phyloP scores from a whole-genome alignment of 768 basidiomycete species.

The Amanita rimosa region DNA sequence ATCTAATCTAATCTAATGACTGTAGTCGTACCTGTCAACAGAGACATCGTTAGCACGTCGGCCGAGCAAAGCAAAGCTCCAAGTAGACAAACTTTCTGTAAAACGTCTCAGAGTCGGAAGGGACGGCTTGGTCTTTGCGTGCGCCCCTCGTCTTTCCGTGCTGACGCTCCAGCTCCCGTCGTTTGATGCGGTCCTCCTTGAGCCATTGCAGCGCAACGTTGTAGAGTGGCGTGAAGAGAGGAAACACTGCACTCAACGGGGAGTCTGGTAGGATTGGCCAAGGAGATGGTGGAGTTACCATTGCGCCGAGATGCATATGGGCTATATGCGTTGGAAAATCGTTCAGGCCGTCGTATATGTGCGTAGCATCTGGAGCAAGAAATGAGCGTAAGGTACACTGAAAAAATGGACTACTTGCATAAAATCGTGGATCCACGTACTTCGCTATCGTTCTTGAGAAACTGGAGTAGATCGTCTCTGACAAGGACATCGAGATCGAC shows the following conservation, averaged over 20 bases:
- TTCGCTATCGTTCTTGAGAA: constrained; percentile 77
- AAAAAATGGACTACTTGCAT: constrained; percentile 35
- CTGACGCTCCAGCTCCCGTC: constrained; percentile 43
- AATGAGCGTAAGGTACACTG: constrained; percentile 1
- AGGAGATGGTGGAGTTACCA: constrained; percentile 51
- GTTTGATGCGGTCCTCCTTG: constrained; percentile 63
- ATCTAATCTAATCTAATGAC: constrained; percentile 21
- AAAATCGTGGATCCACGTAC: constrained; percentile 77
- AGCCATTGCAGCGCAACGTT: constrained; percentile 79
- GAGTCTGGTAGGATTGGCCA: constrained; percentile 47
- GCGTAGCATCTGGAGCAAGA: constrained; percentile 67
- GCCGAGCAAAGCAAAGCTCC: background rate
- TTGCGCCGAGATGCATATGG: constrained; percentile 80
- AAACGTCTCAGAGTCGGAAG: constrained; percentile 74
- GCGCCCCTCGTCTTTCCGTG: constrained; percentile 55
- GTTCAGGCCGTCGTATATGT: constrained; percentile 90
- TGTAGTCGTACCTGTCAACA: constrained; percentile 32
- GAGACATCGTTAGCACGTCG: background rate
- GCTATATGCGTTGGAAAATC: constrained; percentile 90
- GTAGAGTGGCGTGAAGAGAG: constrained; percentile 38
- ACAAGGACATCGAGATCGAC: constrained; percentile 97
- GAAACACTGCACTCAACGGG: constrained; percentile 12
- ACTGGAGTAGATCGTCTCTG: constrained; percentile 79
- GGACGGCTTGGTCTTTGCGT: constrained; percentile 38
- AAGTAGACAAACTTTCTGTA: constrained; percentile 62